phyloP scores from a whole-genome alignment of 202 grass and related monocot genomes.

The Zoysia matrella region DNA sequence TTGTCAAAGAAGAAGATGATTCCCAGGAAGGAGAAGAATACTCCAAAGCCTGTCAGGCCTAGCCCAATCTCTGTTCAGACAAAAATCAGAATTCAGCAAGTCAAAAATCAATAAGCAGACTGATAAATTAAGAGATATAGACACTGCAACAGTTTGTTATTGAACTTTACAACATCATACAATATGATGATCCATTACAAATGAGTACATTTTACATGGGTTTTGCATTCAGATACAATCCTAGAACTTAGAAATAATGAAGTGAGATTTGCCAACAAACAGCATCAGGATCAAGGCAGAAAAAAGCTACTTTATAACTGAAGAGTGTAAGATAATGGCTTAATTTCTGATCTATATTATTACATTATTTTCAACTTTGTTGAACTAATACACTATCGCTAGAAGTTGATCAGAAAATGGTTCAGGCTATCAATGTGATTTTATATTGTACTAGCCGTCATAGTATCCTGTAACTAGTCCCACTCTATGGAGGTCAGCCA shows the following conservation, averaged over 20 bases:
- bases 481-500: too few relatives aligned
- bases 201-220: too few relatives aligned
- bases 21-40: conserved; percentile 96
- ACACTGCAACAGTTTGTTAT: not conserved
- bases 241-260: not conserved
- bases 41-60: conserved; percentile 91
- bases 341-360: too few relatives aligned
- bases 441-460: too few relatives aligned
- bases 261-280: not conserved
- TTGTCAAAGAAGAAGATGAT: conserved; percentile 98
- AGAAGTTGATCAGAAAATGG: not conserved
- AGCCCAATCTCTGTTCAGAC: conserved; percentile 83
- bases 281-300: too few relatives aligned
- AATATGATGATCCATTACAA: too few relatives aligned
- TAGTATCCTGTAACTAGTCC: too few relatives aligned
- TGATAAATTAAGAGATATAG: not conserved
- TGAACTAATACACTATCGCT: not conserved
- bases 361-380: not conserved
- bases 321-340: not conserved
- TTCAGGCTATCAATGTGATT: not conserved
- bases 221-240: too few relatives aligned
- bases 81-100: conserved; percentile 23
- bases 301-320: not conserved
- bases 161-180: not conserved
- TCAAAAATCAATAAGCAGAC: conserved; percentile 16